phyloP scores from a whole-genome alignment of 257 asterid species.

The Pogostemon cablin region DNA sequence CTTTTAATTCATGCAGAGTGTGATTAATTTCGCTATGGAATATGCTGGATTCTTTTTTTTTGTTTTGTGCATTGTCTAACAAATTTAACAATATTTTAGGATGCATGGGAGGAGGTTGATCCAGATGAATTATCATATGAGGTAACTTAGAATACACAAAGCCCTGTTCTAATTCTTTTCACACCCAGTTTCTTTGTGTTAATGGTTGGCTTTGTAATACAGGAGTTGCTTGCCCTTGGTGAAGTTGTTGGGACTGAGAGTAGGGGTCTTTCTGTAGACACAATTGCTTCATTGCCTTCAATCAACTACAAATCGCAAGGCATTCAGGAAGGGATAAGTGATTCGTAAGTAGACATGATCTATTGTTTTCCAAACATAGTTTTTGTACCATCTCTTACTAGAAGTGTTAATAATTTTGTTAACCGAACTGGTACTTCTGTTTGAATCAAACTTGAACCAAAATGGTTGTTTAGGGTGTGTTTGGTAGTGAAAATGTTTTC shows the following conservation, averaged over 20 bases:
- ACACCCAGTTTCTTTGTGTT: neutral
- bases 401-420: neutral
- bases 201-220: conserved; percentile 33
- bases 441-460: neutral
- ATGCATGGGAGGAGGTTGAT: conserved; percentile 87
- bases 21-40: neutral
- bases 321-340: conserved; percentile 60
- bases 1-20: neutral
- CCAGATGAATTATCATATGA: conserved; percentile 94
- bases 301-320: conserved; percentile 61
- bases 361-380: conserved; percentile 29
- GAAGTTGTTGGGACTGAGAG: conserved; percentile 96
- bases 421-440: neutral
- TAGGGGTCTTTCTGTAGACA: conserved; percentile 89
- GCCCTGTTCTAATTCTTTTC: conserved; percentile 16
- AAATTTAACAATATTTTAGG: conserved; percentile 47
- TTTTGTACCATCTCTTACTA: conserved; percentile 26
- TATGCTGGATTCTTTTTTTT: neutral
- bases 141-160: conserved; percentile 45
- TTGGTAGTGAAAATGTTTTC: no score
- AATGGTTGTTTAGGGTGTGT: neutral
- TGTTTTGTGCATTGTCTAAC: conserved; percentile 3
- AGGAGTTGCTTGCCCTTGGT: conserved; percentile 94
- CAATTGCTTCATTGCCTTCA: conserved; percentile 84
- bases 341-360: conserved; percentile 64